Evolutionary conservation across 2,329 filamentous ascomycete species (phyloP).

Genomic region (Furcasterigmium furcatum): DNA sequence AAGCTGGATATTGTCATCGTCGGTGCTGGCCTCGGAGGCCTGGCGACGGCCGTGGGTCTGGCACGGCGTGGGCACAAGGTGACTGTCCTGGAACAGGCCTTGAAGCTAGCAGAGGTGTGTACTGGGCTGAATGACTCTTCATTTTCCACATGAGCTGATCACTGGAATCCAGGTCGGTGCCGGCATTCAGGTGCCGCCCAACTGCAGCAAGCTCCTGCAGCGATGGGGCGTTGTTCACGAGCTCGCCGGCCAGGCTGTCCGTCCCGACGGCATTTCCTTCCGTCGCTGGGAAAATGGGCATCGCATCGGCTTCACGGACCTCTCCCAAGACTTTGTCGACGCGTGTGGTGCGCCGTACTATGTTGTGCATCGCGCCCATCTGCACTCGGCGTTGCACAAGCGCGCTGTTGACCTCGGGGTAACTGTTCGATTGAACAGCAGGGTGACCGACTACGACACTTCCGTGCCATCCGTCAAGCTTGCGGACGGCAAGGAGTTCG

Average conservation of each 20-base stretch:
- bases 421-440: slow-evolving; percentile 15
- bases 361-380: slow-evolving; percentile 29
- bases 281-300: slow-evolving; percentile 19
- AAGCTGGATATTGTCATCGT: slow-evolving; percentile 24
- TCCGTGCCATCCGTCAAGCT: slow-evolving; percentile 15
- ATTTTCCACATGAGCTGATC: too few relatives aligned
- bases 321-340: slow-evolving; percentile 17
- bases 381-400: slow-evolving; percentile 25
- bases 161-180: slow-evolving; percentile 18
- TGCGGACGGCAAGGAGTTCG: slow-evolving; percentile 15
- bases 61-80: slow-evolving; percentile 31
- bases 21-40: slow-evolving; percentile 37
- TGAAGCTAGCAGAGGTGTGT: slow-evolving; percentile 31
- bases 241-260: slow-evolving; percentile 12
- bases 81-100: slow-evolving; percentile 33
- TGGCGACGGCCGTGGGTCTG: slow-evolving; percentile 34
- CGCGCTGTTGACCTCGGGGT: slow-evolving; percentile 21
- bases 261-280: slow-evolving; percentile 16
- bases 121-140: neutral
- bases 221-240: slow-evolving; percentile 21
- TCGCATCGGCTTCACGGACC: slow-evolving; percentile 14
- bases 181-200: slow-evolving; percentile 28
- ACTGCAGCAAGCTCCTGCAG: slow-evolving; percentile 22
- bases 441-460: slow-evolving; percentile 18
- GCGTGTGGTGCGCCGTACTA: slow-evolving; percentile 26